Evolutionary conservation across 352 stramenopile species (phyloP).

Genomic region (Thraustochytrium sp.): DNA sequence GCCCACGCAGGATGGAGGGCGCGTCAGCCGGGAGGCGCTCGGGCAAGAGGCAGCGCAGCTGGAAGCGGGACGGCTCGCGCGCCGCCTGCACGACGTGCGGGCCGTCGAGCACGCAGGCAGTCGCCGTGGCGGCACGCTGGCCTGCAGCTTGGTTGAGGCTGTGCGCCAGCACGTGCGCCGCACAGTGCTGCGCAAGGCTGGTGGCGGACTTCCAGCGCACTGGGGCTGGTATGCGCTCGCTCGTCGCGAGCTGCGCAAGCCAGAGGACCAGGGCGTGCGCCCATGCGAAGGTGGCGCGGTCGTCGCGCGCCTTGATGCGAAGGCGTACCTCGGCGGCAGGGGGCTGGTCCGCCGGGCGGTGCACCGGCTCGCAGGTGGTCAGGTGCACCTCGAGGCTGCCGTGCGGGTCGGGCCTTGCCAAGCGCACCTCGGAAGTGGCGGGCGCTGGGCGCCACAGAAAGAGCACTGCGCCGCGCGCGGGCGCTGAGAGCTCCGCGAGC

Average conservation of each 20-base stretch:
- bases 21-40: background rate
- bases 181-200: background rate
- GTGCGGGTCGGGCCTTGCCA: background rate
- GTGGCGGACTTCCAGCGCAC: background rate
- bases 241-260: background rate
- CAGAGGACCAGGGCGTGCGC: background rate
- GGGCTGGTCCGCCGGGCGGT: background rate
- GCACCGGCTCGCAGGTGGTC: background rate
- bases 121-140: background rate
- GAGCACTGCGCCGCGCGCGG: background rate
- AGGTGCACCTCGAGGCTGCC: background rate
- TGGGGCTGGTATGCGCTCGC: background rate
- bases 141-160: background rate
- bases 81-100: background rate
- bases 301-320: background rate
- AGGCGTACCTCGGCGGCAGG: background rate
- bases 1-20: background rate
- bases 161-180: background rate
- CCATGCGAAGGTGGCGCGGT: background rate
- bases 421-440: background rate
- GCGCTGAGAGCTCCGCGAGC: background rate
- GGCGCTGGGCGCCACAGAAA: background rate
- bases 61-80: background rate
- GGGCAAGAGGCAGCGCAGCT: background rate
- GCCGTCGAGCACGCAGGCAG: background rate